phyloP scores from a whole-genome alignment of 2,329 filamentous ascomycete genomes.

The Biscogniauxia mediterranea region DNA sequence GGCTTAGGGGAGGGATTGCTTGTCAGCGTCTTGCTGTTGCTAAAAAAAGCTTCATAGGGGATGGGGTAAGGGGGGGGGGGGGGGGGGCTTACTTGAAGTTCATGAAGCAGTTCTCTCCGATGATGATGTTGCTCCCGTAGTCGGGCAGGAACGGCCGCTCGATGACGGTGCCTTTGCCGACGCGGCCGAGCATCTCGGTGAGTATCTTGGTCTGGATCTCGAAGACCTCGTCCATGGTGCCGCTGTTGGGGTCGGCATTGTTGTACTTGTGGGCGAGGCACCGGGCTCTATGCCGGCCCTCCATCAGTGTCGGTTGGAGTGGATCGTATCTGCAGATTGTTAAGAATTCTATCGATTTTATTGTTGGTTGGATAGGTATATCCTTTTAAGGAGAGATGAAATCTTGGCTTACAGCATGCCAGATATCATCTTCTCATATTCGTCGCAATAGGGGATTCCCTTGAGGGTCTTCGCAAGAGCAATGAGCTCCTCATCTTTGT shows the following conservation, averaged over 20 bases:
- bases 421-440: constrained; percentile 65
- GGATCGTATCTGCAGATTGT: constrained; percentile 46
- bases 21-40: not conserved
- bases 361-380: no score
- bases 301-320: constrained; percentile 46
- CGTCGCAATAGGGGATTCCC: constrained; percentile 36
- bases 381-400: no score
- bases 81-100: constrained; percentile 51
- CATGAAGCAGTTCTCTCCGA: constrained; percentile 63
- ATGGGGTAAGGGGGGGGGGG: constrained; percentile 6
- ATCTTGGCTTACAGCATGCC: constrained; percentile 51
- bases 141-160: constrained; percentile 63
- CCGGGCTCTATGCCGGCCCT: constrained; percentile 53
- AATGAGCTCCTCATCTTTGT: not conserved
- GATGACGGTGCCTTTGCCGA: constrained; percentile 54
- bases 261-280: constrained; percentile 58
- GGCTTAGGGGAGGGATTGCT: constrained; percentile 27
- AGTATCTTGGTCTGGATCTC: constrained; percentile 46
- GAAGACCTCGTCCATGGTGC: constrained; percentile 38
- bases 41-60: no score
- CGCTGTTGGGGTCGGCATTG: constrained; percentile 50
- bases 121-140: constrained; percentile 63
- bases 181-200: constrained; percentile 45
- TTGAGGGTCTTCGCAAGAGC: constrained; percentile 7
- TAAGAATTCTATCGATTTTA: not conserved